phyloP scores from a whole-genome alignment of 306 rosid species.

The Chamaecrista fasciculata region DNA sequence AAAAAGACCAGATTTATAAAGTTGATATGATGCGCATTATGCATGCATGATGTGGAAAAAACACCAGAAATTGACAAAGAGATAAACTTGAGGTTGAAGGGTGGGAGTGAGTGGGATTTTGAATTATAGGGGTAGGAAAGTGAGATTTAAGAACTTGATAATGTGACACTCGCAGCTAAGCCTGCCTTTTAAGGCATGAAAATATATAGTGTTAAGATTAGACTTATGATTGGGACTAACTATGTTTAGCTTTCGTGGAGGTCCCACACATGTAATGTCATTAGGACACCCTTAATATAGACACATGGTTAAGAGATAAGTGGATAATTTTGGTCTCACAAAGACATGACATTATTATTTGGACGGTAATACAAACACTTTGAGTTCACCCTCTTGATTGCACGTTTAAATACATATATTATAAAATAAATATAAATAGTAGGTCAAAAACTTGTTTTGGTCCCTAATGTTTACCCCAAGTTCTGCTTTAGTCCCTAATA shows the following conservation, averaged over 20 bases:
- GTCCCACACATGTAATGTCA: constrained; percentile 27
- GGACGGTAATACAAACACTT: too few relatives aligned
- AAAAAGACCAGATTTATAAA: constrained; percentile 26
- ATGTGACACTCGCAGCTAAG: constrained; percentile 31
- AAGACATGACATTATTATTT: constrained; percentile 37
- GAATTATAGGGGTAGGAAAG: constrained; percentile 25
- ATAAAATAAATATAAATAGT: too few relatives aligned
- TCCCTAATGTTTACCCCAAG: too few relatives aligned
- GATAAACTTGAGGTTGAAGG: neutral
- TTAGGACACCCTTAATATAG: constrained; percentile 37
- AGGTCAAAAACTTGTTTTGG: too few relatives aligned
- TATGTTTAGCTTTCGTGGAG: constrained; percentile 29
- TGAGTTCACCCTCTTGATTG: too few relatives aligned
- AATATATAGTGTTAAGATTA: constrained; percentile 32
- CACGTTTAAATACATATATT: too few relatives aligned
- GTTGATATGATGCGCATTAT: neutral
- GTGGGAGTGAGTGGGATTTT: neutral
- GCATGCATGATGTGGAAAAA: neutral
- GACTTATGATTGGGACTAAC: constrained; percentile 56
- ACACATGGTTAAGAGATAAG: constrained; percentile 41
- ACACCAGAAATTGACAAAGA: neutral
- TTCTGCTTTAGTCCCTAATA: too few relatives aligned
- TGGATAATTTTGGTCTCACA: constrained; percentile 41
- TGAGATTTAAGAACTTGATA: constrained; percentile 20
- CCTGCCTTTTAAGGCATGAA: constrained; percentile 18